phyloP scores from a whole-genome alignment of 2,329 filamentous ascomycete species.

The Chalara sp. region DNA sequence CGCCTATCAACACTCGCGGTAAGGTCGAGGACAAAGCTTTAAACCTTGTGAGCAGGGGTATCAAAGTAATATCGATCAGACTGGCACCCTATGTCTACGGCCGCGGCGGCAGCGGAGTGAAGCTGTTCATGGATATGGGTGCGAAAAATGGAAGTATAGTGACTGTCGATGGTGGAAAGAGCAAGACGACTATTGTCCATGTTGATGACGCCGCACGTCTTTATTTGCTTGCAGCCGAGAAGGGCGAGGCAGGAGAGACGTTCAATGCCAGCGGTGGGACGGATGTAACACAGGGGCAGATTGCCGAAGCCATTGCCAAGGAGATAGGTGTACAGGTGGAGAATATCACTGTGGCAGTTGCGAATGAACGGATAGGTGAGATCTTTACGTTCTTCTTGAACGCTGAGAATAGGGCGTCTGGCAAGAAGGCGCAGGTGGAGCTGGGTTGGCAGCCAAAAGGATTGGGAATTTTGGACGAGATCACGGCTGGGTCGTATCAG shows the following conservation, averaged over 20 bases:
- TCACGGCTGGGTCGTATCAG: background rate
- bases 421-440: background rate
- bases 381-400: background rate
- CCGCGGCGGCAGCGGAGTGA: constrained; percentile 27
- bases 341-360: background rate
- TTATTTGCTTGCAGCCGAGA: constrained; percentile 32
- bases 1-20: constrained; percentile 22
- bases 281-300: constrained; percentile 26
- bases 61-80: constrained; percentile 31
- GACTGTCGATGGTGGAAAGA: constrained; percentile 26
- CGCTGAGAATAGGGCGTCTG: background rate
- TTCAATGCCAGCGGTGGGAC: constrained; percentile 31
- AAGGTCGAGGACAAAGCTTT: constrained; percentile 28
- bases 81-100: constrained; percentile 40
- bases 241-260: constrained; percentile 26
- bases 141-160: constrained; percentile 23
- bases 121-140: constrained; percentile 27
- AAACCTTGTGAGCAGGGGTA: constrained; percentile 21
- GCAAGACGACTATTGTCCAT: constrained; percentile 29
- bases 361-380: background rate
- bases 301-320: constrained; percentile 24
- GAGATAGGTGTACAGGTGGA: constrained; percentile 13
- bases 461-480: background rate
- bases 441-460: background rate
- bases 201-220: constrained; percentile 37